Evolutionary conservation across 1,284 basidiomycete species (phyloP).

Genomic region (Boletus sp.): DNA sequence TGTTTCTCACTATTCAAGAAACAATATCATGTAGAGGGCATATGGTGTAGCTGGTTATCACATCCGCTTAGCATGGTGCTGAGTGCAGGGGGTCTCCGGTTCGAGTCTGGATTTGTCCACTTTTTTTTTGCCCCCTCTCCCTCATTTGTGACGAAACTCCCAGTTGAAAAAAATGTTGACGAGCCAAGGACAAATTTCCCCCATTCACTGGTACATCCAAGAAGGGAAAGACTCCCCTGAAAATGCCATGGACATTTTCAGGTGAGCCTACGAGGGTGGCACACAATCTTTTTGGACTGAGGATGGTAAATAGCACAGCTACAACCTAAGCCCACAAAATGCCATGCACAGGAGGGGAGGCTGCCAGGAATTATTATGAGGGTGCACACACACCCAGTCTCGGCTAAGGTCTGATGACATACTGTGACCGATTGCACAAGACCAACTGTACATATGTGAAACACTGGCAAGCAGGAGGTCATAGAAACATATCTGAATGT

Average conservation of each 20-base stretch:
- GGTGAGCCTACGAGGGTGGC: not conserved
- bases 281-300: too few species aligned
- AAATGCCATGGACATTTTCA: too few species aligned
- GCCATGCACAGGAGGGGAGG: not conserved
- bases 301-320: not conserved
- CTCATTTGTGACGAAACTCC: too few species aligned
- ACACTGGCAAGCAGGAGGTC: not conserved
- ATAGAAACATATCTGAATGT: not conserved
- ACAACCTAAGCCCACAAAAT: not conserved
- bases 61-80: constrained; percentile 44
- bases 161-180: too few species aligned
- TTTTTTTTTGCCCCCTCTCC: not conserved
- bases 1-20: too few species aligned
- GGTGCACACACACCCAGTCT: not conserved
- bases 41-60: constrained; percentile 53
- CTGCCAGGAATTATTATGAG: not conserved
- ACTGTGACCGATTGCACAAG: not conserved
- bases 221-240: too few species aligned
- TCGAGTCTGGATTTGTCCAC: constrained; percentile 26
- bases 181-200: too few species aligned
- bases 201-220: too few species aligned
- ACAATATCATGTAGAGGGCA: constrained; percentile 20
- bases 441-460: not conserved
- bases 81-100: constrained; percentile 41
- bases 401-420: not conserved